A percentile compares a stretch with the other conserved stretches of the same genome.
phyloP scores from a whole-genome alignment of 2,329 filamentous ascomycete genomes.

The Aspergillus arachidicola region DNA sequence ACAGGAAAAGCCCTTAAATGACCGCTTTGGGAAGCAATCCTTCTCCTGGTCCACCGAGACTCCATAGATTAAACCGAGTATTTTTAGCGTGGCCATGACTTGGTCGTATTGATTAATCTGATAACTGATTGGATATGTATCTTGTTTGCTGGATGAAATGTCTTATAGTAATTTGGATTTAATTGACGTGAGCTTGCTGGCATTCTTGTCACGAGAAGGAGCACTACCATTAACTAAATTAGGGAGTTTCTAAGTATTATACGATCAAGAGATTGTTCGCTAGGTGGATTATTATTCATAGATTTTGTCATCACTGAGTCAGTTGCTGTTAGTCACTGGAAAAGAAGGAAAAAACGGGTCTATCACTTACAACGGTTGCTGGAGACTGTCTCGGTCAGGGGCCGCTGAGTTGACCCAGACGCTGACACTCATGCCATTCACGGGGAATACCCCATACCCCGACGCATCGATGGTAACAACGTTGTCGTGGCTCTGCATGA shows the following conservation, averaged over 20 bases:
- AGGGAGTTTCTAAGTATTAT: not conserved
- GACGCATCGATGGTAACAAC: slow-evolving; percentile 59
- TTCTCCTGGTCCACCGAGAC: not conserved
- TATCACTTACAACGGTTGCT: slow-evolving; percentile 43
- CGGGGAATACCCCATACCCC: slow-evolving; percentile 63
- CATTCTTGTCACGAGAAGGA: no score
- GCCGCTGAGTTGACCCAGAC: slow-evolving; percentile 64
- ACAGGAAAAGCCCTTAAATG: not conserved
- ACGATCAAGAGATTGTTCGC: not conserved
- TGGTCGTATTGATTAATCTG: not conserved
- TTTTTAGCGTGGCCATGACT: not conserved
- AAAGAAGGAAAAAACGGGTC: not conserved
- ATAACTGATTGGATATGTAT: not conserved
- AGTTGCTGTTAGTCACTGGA: not conserved
- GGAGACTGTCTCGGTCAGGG: slow-evolving; percentile 52
- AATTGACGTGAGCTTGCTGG: not conserved
- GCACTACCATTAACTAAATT: not conserved
- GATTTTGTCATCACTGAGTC: not conserved
- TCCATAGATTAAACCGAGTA: not conserved
- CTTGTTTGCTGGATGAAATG: not conserved
- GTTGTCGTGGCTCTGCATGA: slow-evolving; percentile 53
- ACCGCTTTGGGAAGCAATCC: not conserved
- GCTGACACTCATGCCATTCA: slow-evolving; percentile 57
- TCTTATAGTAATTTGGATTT: not conserved
- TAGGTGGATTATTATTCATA: not conserved